Base-by-base conservation (phyloP, 1,284 basidiomycete species). In the Naganishia albida region DNA sequence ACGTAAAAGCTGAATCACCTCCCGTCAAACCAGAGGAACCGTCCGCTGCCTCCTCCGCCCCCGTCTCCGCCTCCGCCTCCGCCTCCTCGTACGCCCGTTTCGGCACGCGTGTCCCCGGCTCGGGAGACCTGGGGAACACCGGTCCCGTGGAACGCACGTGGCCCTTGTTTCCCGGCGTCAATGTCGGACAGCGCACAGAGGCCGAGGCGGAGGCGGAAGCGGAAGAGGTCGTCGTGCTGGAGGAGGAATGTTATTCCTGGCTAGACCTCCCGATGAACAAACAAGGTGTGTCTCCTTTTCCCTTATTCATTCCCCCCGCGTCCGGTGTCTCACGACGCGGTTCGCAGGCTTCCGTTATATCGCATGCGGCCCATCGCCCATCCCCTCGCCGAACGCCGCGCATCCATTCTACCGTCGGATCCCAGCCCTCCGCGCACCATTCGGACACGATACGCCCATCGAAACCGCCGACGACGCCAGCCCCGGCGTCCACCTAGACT, bases 311-410 rank as follows among this genome's bases (percentile, higher is more conserved):
- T 13, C 25, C 3, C 15, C 6, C 38, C 40, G 1, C 40, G 40
- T 23, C 39, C 15, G 12, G 6, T 63, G 28, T n/a, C 13, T n/a
- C n/a, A n/a, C n/a, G n/a, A n/a, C n/a, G n/a, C n/a, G n/a, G n/a
- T n/a, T n/a, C n/a, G n/a, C 65, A 73, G 75, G 73, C 16, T 83
- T 75, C 68, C 75, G 81, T 28, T 83, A 83, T 69, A 69, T 73
- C 2, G 73, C 80, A 0, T 83, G 82, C 68, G 64, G 64, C 15
- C 56, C 64, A n/a, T 49, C 50, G n/a, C 59, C 64, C 0, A 71
- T 64, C n/a, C 57, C 68, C 1, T 77, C 78, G 0, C 75, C 75
- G 2, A 64, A 68, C 2, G 70, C 73, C 1, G 39, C 69, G 0
- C 70, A 67, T 39, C 77, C 77, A 1, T 80, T 80, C 70, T 74